These are phyloP conservation scores for Paraconiothyrium brasiliense DNA, from an alignment of 2,329 filamentous ascomycete species.

Conservation along the genomic window DNA sequence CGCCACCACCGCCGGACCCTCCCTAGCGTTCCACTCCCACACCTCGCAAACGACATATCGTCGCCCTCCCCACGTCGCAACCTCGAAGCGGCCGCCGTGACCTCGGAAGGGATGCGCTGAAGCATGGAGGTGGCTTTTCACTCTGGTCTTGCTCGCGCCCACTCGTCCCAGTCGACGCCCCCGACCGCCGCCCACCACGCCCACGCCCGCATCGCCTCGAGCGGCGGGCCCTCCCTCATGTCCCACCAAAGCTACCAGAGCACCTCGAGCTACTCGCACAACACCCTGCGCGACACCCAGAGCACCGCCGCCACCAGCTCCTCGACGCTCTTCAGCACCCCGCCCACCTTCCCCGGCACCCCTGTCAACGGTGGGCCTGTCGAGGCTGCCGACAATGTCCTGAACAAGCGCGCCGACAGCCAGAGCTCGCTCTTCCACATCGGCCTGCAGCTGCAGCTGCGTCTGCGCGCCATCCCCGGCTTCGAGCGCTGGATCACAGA, in stretches of 20 bases:
- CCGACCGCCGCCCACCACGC: constrained; percentile 32
- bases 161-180: constrained; percentile 38
- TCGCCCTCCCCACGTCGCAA: constrained; percentile 1
- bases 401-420: constrained; percentile 95
- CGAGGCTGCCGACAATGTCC: constrained; percentile 88
- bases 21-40: constrained; percentile 7
- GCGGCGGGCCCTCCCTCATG: constrained; percentile 50
- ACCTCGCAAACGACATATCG: constrained; percentile 3
- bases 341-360: constrained; percentile 46
- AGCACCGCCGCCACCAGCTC: constrained; percentile 56
- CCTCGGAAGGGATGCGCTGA: constrained; percentile 35
- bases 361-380: constrained; percentile 67
- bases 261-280: constrained; percentile 59
- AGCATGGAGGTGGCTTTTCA: constrained; percentile 49
- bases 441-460: constrained; percentile 83
- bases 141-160: constrained; percentile 35
- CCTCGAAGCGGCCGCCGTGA: constrained; percentile 12
- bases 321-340: constrained; percentile 55
- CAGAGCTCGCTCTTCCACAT: constrained; percentile 94
- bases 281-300: constrained; percentile 57
- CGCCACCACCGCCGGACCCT: constrained; percentile 9
- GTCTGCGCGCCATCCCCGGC: constrained; percentile 82
- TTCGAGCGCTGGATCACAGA: constrained; percentile 80
- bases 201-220: constrained; percentile 47
- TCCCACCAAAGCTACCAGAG: constrained; percentile 58